These are phyloP conservation scores for Tolypocladium inflatum DNA, from an alignment of 2,329 filamentous ascomycete species.

Conservation along the genomic window DNA sequence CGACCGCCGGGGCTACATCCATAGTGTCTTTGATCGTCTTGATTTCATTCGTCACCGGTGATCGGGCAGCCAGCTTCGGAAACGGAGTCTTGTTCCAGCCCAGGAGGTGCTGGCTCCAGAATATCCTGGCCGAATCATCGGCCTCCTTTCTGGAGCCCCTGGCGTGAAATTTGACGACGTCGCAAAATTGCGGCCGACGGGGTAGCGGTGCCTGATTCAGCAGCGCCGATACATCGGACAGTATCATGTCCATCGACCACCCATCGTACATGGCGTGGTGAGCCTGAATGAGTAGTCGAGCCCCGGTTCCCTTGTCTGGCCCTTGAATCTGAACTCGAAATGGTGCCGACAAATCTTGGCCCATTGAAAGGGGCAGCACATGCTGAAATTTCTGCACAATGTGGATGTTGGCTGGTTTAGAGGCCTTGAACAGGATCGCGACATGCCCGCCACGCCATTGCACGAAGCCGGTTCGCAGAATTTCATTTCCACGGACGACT, in stretches of 20 bases:
- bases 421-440: slow-evolving; percentile 47
- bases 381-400: slow-evolving; percentile 26
- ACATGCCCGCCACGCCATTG: slow-evolving; percentile 30
- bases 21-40: slow-evolving; percentile 7
- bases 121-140: slow-evolving; percentile 39
- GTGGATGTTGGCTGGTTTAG: slow-evolving; percentile 33
- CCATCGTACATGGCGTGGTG: slow-evolving; percentile 87
- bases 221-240: slow-evolving; percentile 53
- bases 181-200: slow-evolving; percentile 48
- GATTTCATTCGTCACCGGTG: slow-evolving; percentile 12
- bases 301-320: slow-evolving; percentile 7
- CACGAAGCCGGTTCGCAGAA: slow-evolving; percentile 67
- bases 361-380: slow-evolving; percentile 27
- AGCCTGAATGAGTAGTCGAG: slow-evolving; percentile 42
- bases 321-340: slow-evolving; percentile 48
- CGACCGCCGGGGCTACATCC: slow-evolving; percentile 6
- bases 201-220: slow-evolving; percentile 21
- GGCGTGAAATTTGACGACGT: slow-evolving; percentile 44
- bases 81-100: slow-evolving; percentile 44
- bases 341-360: slow-evolving; percentile 41
- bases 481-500: slow-evolving; percentile 48
- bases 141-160: slow-evolving; percentile 12
- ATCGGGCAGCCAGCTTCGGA: slow-evolving; percentile 35
- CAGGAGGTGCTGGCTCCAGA: slow-evolving; percentile 61
- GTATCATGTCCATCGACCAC: slow-evolving; percentile 76